phyloP scores from a whole-genome alignment of 2,329 filamentous ascomycete species.

The Monosporascus sp. region DNA sequence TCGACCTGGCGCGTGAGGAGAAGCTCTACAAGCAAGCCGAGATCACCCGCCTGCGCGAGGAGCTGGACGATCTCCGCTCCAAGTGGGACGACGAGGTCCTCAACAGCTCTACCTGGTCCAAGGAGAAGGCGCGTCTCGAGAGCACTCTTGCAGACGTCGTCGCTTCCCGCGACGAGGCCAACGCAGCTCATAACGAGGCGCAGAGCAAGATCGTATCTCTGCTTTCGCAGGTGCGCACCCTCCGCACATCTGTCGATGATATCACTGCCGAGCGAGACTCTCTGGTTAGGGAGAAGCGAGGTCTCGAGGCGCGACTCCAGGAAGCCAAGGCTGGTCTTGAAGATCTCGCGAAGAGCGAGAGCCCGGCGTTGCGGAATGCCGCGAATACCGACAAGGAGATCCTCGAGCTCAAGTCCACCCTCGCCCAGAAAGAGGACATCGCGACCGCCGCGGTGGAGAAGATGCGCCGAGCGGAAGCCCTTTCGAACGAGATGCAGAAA shows the following conservation, averaged over 20 bases:
- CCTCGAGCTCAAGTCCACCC: slow-evolving; percentile 78
- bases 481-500: slow-evolving; percentile 85
- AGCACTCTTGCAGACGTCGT: slow-evolving; percentile 83
- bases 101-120: slow-evolving; percentile 96
- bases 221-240: slow-evolving; percentile 79
- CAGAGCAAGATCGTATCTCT: slow-evolving; percentile 89
- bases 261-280: slow-evolving; percentile 79
- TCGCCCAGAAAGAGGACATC: slow-evolving; percentile 92
- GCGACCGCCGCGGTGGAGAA: slow-evolving; percentile 89
- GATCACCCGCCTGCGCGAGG: slow-evolving; percentile 84
- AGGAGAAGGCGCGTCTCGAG: slow-evolving; percentile 91
- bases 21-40: slow-evolving; percentile 80
- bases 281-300: slow-evolving; percentile 83
- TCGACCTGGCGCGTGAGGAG: slow-evolving; percentile 90
- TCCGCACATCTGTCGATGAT: slow-evolving; percentile 83
- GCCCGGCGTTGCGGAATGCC: slow-evolving; percentile 81
- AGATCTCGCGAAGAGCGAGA: slow-evolving; percentile 79
- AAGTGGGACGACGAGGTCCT: slow-evolving; percentile 99
- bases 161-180: slow-evolving; percentile 88
- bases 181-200: slow-evolving; percentile 88
- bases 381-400: slow-evolving; percentile 86
- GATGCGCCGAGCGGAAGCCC: slow-evolving; percentile 88
- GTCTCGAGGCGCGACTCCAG: slow-evolving; percentile 75
- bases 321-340: slow-evolving; percentile 88
- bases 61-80: slow-evolving; percentile 86